Base-by-base conservation (phyloP, 2,329 filamentous ascomycete genomes). In the Talaromyces albobiverticillius region DNA sequence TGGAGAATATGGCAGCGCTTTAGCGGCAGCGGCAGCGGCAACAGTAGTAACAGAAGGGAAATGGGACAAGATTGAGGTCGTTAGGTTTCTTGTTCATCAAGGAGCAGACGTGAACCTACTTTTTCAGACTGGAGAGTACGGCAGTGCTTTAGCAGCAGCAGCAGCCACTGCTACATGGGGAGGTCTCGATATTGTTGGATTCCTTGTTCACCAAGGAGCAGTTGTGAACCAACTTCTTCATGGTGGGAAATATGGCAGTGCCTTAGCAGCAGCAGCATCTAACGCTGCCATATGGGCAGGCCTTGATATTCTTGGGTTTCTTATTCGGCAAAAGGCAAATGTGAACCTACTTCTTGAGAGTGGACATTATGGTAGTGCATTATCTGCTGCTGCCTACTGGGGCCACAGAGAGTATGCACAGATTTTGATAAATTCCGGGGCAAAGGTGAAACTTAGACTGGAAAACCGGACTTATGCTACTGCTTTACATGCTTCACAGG, bases 171-270 rank as follows among this genome's bases (percentile, higher is more conserved):
- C n/a, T 3, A 6, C 8, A 3, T 10, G 3, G 13, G 46, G 20
- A 25, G 31, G 23, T 34, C 3, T 6, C 16, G 10, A 38, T 10
- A 18, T 38, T 34, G 52, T 55, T 2, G 29, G 23, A 14, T 20
- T 51, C 5, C 55, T 59, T 2, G 38, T 59, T 16, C 10, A 51
- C 7, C 20, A 40, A 36, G 55, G 51, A 2, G 55, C 51, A 4
- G 13, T 48, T 43, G 43, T 56, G 9, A 53, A 59, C 41, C 43
- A 9, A 18, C 23, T 26, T 6, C 26, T 46, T 29, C 23, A 8
- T 6, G 10, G 3, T 32, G 43, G 43, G n/a, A 16, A 26, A 23
- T 46, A 46, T 46, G 43, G 22, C 9, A 46, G 43, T 18, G 43
- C 43, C 23, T 16, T 46, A 10, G 23, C 11, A 51, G 22, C 48